Evolutionary conservation across 1,139 yeast species (phyloP), one percentile per base, ranked within the genome.

Genomic region (Chernovozyma aurita): DNA sequence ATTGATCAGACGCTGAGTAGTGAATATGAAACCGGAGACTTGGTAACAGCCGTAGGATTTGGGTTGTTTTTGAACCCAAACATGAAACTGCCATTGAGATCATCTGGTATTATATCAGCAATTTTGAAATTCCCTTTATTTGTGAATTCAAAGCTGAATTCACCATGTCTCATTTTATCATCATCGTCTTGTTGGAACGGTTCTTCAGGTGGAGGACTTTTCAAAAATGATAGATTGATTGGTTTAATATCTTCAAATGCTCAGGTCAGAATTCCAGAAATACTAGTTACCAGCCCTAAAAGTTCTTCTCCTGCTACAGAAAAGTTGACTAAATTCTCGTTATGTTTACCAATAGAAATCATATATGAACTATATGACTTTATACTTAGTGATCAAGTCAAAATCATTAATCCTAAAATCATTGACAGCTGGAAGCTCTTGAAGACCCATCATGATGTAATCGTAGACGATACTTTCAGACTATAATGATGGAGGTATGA

Each of bases 181-280:
- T 72, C 85, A 0, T 72, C 85, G 0, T 69, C 79, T 9, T 81
- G 87, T 54, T 82, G 87, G 86, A 80, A 81, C 47, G 90, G 90
- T 0, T 80, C 87, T 2, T 78, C 85, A 1, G 90, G 90, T 0
- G 90, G 90, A 0, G 86, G 81, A 0, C 52, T 80, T 3, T 65
- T 76, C 38, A 61, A 65, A 37, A 32, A 41, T 3, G 46, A 49
- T 13, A 55, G 62, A 28, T 55, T 81, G 4, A 50, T 78, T 11
- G 85, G 85, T 0, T 52, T 80, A 27, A 73, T 82, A 61, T 78
- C 85, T 26, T 77, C 85, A 24, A 82, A 82, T 52, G 90, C 73
- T 12, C 65, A 65, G 39, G 61, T 68, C 1, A 50, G 47, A 26
- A 37, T 49, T 1, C 61, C 65, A 3, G 34, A 33, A 3, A 27